Evolutionary conservation across 495 filamentous ascomycete genomes (phyloP), one percentile per base, ranked within the genome.

Genomic region (Penicillium maclennaniae): DNA sequence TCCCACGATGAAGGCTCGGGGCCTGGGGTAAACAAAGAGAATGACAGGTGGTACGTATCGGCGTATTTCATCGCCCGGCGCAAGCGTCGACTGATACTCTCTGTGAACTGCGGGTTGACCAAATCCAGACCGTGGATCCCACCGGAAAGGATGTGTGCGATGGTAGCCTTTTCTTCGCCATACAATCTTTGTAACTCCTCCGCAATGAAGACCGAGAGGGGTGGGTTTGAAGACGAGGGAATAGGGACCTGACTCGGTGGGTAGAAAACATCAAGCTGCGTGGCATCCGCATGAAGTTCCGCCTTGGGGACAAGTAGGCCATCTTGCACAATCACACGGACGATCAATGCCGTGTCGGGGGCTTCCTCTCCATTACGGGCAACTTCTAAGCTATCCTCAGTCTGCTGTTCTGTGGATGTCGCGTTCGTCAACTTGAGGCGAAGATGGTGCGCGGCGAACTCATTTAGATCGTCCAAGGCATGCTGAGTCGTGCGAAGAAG

Each of bases 21-120:
- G 6, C 82, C 83, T 10, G 87, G 86, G 0, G 89, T 92, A 61
- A 98, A 97, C 0, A 98, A 78, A 1, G 95, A 97, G 65, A 98
- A 95, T 3, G 93, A 95, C 3, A 98, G 73, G 62, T 98, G 93
- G 65, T 98, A 98, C 8, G 89, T 96, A 16, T 92, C 83, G 14
- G 92, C 86, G 65, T 96, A 96, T 65, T 92, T 95, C 58, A 97
- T 78, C 4, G 92, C 89, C 47, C 91, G 74, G 2, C 89, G 89
- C 50, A 87, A 85, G 45, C 82, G 81, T 53, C 76, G 74, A 43
- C 77, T 76, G 41, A 88, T 79, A 27, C 64, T 72, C 27, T 78
- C 77, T 4, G 72, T 65, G n/a, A 77, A 66, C 31, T 77, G 78
- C 31, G 73, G 77, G 36, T 34, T 34, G 4, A 71, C 62, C 20